These are phyloP conservation scores for Podospora comata DNA, from an alignment of 495 filamentous ascomycete genomes.

Conservation along the genomic window DNA sequence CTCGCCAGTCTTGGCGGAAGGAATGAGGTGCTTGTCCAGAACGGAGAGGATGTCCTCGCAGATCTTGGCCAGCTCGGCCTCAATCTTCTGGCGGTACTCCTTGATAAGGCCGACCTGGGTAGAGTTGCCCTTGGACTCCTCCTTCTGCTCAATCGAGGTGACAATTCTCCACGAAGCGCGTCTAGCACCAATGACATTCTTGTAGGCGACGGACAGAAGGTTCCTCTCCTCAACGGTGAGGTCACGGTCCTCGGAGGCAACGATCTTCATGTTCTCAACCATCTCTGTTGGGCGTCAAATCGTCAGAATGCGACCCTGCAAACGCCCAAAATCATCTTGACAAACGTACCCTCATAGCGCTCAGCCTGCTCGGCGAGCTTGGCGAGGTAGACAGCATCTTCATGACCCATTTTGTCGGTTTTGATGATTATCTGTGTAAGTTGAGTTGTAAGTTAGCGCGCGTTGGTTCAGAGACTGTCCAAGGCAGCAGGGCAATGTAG, in stretches of 20 bases:
- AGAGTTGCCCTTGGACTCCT: conserved; percentile 98
- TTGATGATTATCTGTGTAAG: conserved; percentile 23
- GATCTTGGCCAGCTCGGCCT: conserved; percentile 94
- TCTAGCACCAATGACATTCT: conserved; percentile 99
- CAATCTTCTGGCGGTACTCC: conserved; percentile 98
- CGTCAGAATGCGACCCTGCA: conserved; percentile 22
- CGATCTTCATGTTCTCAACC: conserved; percentile 99
- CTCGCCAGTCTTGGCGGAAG: conserved; percentile 96
- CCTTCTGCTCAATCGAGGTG: conserved; percentile 99
- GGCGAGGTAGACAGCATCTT: conserved; percentile 98
- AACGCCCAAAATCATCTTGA: background rate
- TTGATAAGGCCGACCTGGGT: conserved; percentile 95
- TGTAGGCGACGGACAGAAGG: conserved; percentile 98
- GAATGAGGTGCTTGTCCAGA: conserved; percentile 91
- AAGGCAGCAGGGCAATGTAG: conserved; percentile 14
- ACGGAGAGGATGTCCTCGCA: conserved; percentile 98
- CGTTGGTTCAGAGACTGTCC: conserved; percentile 18
- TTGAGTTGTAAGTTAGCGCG: conserved; percentile 30
- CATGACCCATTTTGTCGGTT: conserved; percentile 86
- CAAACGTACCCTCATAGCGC: conserved; percentile 92
- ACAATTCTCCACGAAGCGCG: conserved; percentile 99
- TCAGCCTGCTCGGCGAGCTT: conserved; percentile 99
- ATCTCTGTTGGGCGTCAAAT: conserved; percentile 64
- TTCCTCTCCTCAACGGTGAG: conserved; percentile 99
- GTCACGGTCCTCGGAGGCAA: conserved; percentile 94